A percentile compares a stretch with the other conserved stretches of the same genome.
These are phyloP conservation scores for Apiospora kogelbergensis DNA, from an alignment of 2,329 filamentous ascomycete genomes.

Conservation along the genomic window DNA sequence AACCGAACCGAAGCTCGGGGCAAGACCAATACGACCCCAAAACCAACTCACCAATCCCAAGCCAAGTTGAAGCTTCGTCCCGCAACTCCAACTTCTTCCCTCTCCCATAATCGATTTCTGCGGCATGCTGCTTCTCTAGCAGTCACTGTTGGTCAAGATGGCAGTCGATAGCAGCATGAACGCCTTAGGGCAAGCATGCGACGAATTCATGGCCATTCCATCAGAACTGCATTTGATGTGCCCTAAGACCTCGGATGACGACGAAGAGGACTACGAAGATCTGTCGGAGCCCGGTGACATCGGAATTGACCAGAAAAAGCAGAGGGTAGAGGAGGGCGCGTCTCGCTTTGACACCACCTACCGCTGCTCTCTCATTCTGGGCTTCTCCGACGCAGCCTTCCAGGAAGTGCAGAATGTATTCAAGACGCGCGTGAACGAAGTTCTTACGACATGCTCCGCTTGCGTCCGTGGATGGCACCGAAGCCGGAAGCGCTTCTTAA, in stretches of 20 bases:
- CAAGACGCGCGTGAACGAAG: conserved; percentile 53
- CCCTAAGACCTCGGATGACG: conserved; percentile 62
- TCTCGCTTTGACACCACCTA: conserved; percentile 62
- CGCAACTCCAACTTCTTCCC: background rate
- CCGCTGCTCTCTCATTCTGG: conserved; percentile 68
- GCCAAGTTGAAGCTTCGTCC: background rate
- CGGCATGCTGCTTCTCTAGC: background rate
- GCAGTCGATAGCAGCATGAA: conserved; percentile 4
- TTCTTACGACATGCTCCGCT: conserved; percentile 64
- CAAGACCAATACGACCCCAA: background rate
- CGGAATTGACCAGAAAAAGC: conserved; percentile 48
- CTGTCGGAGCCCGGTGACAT: conserved; percentile 45
- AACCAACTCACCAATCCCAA: background rate
- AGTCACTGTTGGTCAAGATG: background rate
- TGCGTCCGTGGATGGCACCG: conserved; percentile 77
- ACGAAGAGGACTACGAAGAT: conserved; percentile 64
- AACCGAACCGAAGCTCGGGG: background rate
- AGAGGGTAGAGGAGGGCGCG: conserved; percentile 54
- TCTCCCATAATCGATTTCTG: background rate
- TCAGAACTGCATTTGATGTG: conserved; percentile 66
- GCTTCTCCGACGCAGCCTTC: conserved; percentile 61
- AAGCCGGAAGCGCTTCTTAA: conserved; percentile 61
- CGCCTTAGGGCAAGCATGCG: conserved; percentile 6
- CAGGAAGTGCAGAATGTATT: conserved; percentile 62
- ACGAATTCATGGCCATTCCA: conserved; percentile 32